These are phyloP conservation scores for Cucumis sativus DNA, from an alignment of 306 rosid genomes.

Conservation along the genomic window DNA sequence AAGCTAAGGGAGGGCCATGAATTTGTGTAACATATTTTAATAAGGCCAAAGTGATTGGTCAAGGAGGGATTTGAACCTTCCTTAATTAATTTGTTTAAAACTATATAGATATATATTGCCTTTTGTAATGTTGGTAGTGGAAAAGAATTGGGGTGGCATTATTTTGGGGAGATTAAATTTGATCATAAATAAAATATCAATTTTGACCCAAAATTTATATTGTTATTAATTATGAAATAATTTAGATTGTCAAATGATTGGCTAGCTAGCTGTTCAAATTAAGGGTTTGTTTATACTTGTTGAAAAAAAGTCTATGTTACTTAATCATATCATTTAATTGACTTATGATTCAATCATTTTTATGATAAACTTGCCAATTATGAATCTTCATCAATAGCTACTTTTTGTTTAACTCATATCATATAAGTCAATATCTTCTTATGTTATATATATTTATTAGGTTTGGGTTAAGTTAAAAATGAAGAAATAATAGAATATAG, in stretches of 20 bases:
- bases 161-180: neutral
- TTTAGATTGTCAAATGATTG: neutral
- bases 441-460: too few relatives aligned
- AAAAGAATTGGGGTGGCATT: slow-evolving; percentile 9
- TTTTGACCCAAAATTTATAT: neutral
- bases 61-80: neutral
- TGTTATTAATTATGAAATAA: neutral
- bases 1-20: neutral
- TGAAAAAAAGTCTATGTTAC: neutral
- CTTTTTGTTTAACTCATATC: too few relatives aligned
- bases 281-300: neutral
- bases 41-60: neutral
- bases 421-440: too few relatives aligned
- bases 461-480: too few relatives aligned
- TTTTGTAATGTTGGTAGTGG: neutral
- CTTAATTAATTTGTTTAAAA: neutral
- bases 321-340: neutral
- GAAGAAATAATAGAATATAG: too few relatives aligned
- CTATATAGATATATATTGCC: neutral
- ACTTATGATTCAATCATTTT: neutral
- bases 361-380: neutral
- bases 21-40: neutral
- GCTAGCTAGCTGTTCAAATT: neutral
- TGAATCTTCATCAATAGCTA: too few relatives aligned
- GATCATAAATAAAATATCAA: neutral